phyloP scores from a whole-genome alignment of 371 early-diverging fungal genomes.

The Circinella minor region DNA sequence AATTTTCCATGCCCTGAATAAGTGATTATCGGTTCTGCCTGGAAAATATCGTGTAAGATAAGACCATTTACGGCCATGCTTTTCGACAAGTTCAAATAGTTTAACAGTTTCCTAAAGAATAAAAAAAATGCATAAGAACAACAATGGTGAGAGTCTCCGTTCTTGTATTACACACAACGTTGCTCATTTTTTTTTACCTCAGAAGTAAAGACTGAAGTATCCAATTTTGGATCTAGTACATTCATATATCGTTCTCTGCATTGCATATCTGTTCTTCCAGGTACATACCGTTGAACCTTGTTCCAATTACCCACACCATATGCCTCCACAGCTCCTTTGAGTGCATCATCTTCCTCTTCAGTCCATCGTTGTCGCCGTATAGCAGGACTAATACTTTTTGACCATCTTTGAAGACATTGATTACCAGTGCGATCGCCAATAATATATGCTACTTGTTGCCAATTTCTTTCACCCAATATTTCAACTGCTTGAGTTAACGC shows the following conservation, averaged over 20 bases:
- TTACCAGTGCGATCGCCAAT: constrained; percentile 73
- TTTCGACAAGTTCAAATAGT: constrained; percentile 20
- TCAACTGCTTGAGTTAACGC: constrained; percentile 61
- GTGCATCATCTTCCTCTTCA: constrained; percentile 72
- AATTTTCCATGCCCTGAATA: constrained; percentile 23
- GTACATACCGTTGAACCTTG: constrained; percentile 70
- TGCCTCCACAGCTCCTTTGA: constrained; percentile 66
- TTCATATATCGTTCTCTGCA: constrained; percentile 88
- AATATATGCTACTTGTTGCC: constrained; percentile 71
- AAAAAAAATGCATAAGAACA: neutral
- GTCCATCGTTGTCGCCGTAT: constrained; percentile 80
- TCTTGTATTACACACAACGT: no score
- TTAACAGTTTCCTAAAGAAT: constrained; percentile 20
- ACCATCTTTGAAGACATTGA: constrained; percentile 88
- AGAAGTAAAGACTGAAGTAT: constrained; percentile 55
- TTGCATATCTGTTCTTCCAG: constrained; percentile 85
- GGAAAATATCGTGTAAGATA: constrained; percentile 30
- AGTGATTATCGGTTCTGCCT: constrained; percentile 42
- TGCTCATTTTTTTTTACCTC: constrained; percentile 41
- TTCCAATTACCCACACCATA: constrained; percentile 82
- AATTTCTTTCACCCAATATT: constrained; percentile 67
- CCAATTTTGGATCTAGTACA: constrained; percentile 67
- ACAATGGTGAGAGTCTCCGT: no score
- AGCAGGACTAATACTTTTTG: constrained; percentile 74
- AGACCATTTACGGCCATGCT: constrained; percentile 42